Conservation (phyloP, 768 basidiomycete species). For the Megacollybia marginata region DNA sequence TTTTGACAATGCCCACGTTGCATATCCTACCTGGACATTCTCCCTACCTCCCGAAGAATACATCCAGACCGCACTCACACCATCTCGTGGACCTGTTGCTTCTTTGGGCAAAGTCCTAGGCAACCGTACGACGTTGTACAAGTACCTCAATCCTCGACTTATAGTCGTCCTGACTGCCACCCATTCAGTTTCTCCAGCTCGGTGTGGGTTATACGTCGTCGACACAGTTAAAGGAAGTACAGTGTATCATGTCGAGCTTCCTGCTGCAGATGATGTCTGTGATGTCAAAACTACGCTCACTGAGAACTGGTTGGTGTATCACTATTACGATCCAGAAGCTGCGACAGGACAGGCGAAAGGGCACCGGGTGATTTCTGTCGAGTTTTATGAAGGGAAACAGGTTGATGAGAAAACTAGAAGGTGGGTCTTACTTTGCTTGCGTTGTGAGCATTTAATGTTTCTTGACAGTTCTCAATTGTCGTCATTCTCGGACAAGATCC, state of each 20-base stretch:
- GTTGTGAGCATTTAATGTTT: too few relatives aligned
- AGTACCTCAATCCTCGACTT: conserved; percentile 85
- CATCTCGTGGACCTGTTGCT: conserved; percentile 51
- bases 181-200: conserved; percentile 14
- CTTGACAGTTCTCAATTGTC: conserved; percentile 42
- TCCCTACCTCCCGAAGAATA: conserved; percentile 49
- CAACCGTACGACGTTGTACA: conserved; percentile 85
- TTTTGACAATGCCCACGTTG: conserved; percentile 37
- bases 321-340: conserved; percentile 64
- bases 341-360: conserved; percentile 51
- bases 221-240: conserved; percentile 74
- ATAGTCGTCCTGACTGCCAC: conserved; percentile 54
- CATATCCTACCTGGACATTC: conserved; percentile 61
- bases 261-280: conserved; percentile 38
- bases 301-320: conserved; percentile 93
- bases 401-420: conserved; percentile 67
- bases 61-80: conserved; percentile 44
- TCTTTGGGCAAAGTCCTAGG: conserved; percentile 81
- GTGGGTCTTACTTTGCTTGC: conserved; percentile 30
- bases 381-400: conserved; percentile 75
- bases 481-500: conserved; percentile 44
- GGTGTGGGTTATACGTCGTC: conserved; percentile 69
- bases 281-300: conserved; percentile 62
- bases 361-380: conserved; percentile 71
- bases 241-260: conserved; percentile 58